Base-by-base conservation (phyloP, 345 rosid genomes). In the Microthlaspi erraticum region DNA sequence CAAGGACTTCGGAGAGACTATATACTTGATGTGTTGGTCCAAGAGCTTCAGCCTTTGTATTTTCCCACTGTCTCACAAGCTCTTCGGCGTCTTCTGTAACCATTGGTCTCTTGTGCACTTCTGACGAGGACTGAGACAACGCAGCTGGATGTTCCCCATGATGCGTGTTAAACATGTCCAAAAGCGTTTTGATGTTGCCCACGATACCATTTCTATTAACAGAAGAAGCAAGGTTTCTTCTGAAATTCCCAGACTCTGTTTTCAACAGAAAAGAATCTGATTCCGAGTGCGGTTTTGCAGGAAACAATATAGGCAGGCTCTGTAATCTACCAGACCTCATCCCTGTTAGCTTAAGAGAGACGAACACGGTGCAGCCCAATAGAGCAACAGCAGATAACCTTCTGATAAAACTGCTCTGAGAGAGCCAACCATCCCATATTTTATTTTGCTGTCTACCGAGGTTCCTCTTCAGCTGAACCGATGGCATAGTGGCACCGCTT, bases 11-110 rank as follows among this genome's bases (percentile, higher is more conserved):
- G 43, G 79, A 68, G 60, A 94, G 99, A 72, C 74, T 66, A 63
- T 83, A 70, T 67, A 84, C 72, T 49, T 85, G 87, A 76, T 94
- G 91, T 33, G 52, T 71, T 6, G 90, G 90, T 60, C 99, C 99
- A 70, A 94, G 82, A 70, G 99, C 94, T 79, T 89, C 89, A 69
- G 99, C 96, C 82, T 94, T 94, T 45, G 82, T 77, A 53, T 83
- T 72, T 83, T 94, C 96, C 99, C 99, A 94, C 66, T 84, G 91
- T 82, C 82, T 82, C 45, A 94, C 93, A 59, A 91, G 93, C 45
- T 81, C 81, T 83, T 94, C 99, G 33, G 99, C 97, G 51, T 94
- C 97, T 79, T 89, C 93, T 44, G 78, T 57, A 55, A 87, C 79
- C 97, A 94, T 94, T 50, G 78, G 79, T 75, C 80, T 88, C 79